Evolutionary conservation across 495 filamentous ascomycete species (phyloP), one percentile per base, ranked within the genome.

Genomic region (Podospora tetraspora): DNA sequence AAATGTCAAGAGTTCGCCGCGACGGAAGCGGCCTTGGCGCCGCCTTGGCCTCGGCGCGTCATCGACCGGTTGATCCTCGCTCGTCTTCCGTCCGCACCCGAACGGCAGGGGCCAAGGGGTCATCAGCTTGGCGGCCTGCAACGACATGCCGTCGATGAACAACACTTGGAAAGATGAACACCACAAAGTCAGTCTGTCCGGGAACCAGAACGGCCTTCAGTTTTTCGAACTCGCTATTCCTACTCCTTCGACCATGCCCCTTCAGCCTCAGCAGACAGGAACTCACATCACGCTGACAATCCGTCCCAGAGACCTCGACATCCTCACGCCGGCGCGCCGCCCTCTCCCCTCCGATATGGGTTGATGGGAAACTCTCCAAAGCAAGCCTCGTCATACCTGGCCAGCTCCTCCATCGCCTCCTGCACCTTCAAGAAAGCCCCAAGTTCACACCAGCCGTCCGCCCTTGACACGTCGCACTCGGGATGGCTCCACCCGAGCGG

Each of bases 371-470:
- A 84, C 0, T 86, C 72, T 2, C 84, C 85, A 73, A 80, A 81
- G 74, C 88, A 90, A 27, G 83, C 78, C 69, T 85, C 78, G 19
- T 85, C 79, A 69, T 79, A 89, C 69, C 80, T 70, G 37, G 85
- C 83, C 68, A 80, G 69, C 9, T 70, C 77, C 24, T 83, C 70
- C 74, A 77, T 81, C 57, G 74, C 70, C 70, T 82, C 76, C 73
- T 84, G 81, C 2, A 82, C 74, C 32, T 81, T 72, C 64, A 90
- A 70, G 68, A 90, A 89, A 0, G 83, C 84, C 11, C 76, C 71
- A 21, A 89, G 68, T 71, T 89, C 85, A 71, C 88, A 89, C 87
- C 87, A 89, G 9, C 88, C 88, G 74, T 90, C 88, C n/a, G 83
- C 78, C 2, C 87, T 76, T 1, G 79, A 67, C 11, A 63, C 73